A percentile compares a stretch with the other conserved stretches of the same genome.
phyloP scores from a whole-genome alignment of 2,329 filamentous ascomycete species.

The Colletotrichum sp. region DNA sequence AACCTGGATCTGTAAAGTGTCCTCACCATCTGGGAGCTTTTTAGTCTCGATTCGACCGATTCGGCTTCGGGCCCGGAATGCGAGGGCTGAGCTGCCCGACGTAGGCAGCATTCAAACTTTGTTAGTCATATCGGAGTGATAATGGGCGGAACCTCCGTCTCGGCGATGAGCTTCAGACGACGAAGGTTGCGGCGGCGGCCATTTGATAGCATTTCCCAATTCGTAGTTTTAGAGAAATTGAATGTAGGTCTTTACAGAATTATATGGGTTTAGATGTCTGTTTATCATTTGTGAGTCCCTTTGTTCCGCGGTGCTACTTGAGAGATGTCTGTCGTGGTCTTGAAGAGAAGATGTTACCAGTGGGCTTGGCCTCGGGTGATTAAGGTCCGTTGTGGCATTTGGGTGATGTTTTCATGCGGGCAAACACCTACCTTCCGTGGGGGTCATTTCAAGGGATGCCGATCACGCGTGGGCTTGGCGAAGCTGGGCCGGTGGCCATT shows the following conservation, averaged over 20 bases:
- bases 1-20: constrained; percentile 20
- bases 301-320: neutral
- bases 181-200: constrained; percentile 1
- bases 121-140: neutral
- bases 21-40: constrained; percentile 20
- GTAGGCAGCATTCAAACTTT: neutral
- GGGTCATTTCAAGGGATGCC: neutral
- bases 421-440: neutral
- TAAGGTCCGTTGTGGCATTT: neutral
- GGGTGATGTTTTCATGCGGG: neutral
- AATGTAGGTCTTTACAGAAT: constrained; percentile 8
- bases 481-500: neutral
- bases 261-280: neutral
- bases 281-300: neutral
- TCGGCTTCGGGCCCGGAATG: neutral
- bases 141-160: neutral
- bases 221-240: constrained; percentile 17
- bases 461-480: neutral
- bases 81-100: constrained; percentile 6
- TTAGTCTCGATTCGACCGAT: constrained; percentile 22
- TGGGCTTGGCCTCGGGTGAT: neutral
- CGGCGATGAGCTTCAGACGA: neutral
- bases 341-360: neutral
- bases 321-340: neutral
- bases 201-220: constrained; percentile 12